Conservation (phyloP, 805 yeast species). For the Kluyveromyces dobzhanskii region DNA sequence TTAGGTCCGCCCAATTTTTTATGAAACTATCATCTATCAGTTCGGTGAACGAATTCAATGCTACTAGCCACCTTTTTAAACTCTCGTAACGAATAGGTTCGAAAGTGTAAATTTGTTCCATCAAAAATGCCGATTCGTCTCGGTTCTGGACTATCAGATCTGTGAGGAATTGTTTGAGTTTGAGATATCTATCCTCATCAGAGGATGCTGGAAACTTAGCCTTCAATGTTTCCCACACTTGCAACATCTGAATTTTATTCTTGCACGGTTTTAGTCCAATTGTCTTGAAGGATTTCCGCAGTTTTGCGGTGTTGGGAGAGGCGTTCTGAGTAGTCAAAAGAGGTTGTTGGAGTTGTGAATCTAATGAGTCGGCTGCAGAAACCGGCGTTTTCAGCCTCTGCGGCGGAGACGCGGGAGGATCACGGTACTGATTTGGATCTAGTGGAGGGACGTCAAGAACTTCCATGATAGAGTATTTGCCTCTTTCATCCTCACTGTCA, state of each 20-base stretch:
- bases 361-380: not conserved
- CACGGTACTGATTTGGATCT: not conserved
- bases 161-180: slow-evolving; percentile 18
- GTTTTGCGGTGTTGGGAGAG: slow-evolving; percentile 20
- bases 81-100: slow-evolving; percentile 20
- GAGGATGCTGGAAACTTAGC: slow-evolving; percentile 13
- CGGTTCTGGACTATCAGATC: slow-evolving; percentile 11
- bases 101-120: slow-evolving; percentile 24
- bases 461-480: slow-evolving; percentile 1
- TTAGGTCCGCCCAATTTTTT: slow-evolving; percentile 26
- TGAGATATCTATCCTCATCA: slow-evolving; percentile 9
- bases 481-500: slow-evolving; percentile 7
- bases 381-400: slow-evolving; percentile 1
- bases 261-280: slow-evolving; percentile 26
- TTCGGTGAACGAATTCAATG: slow-evolving; percentile 22
- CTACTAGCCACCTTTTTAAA: slow-evolving; percentile 13
- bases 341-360: not conserved
- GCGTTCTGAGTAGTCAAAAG: slow-evolving; percentile 3
- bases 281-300: slow-evolving; percentile 16
- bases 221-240: slow-evolving; percentile 23
- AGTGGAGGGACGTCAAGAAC: not conserved
- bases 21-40: slow-evolving; percentile 22
- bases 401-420: not conserved
- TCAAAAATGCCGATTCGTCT: slow-evolving; percentile 10
- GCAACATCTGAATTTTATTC: slow-evolving; percentile 22